A percentile compares a stretch with the other conserved stretches of the same genome.
Conservation (phyloP, 805 yeast species). For the Lipomyces sp. region DNA sequence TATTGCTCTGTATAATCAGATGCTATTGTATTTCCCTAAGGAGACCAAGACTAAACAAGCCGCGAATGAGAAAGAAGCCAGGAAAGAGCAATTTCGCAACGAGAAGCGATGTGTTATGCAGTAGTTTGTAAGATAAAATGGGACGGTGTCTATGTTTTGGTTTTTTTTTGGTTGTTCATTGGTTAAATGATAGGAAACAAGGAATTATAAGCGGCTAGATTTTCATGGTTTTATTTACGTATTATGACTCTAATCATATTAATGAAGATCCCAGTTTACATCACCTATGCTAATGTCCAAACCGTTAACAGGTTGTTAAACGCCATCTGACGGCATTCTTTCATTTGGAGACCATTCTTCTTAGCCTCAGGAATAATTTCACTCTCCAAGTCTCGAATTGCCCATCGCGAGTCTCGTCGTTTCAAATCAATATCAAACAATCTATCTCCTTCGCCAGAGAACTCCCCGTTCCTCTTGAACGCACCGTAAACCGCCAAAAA, state of each 20-base stretch:
- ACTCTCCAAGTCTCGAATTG: constrained; percentile 33
- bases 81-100: constrained; percentile 48
- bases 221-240: not conserved
- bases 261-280: not conserved
- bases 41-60: constrained; percentile 67
- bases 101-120: constrained; percentile 6
- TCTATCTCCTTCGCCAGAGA: constrained; percentile 30
- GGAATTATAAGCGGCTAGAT: not conserved
- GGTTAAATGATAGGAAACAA: not conserved
- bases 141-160: not conserved
- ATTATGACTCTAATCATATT: not conserved
- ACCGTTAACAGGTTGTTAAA: constrained; percentile 30
- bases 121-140: not conserved
- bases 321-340: constrained; percentile 15
- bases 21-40: constrained; percentile 66
- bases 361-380: constrained; percentile 32
- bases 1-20: constrained; percentile 53
- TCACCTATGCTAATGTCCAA: constrained; percentile 20
- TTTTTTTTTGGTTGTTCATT: not conserved
- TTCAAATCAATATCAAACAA: constrained; percentile 29
- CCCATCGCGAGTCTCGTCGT: constrained; percentile 33
- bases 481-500: constrained; percentile 35
- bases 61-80: constrained; percentile 57
- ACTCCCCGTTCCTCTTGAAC: constrained; percentile 33
- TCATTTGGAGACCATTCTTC: constrained; percentile 28